Base-by-base conservation (phyloP, 1,284 basidiomycete genomes). In the Trichosporon sp. region DNA sequence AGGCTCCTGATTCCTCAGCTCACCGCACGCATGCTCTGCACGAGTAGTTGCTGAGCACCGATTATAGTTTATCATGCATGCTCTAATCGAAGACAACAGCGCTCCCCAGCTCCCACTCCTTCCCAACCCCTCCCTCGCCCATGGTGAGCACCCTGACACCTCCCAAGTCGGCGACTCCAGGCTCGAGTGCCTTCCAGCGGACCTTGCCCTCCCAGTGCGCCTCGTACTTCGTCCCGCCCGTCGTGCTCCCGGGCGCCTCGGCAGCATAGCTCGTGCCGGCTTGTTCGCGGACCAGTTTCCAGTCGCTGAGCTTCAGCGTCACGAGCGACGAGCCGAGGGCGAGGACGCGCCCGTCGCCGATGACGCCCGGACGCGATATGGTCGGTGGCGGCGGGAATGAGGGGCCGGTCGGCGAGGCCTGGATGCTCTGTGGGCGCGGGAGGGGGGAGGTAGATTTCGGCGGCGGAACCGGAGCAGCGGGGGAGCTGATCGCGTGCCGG, bases 111-210 rank as follows among this genome's bases (percentile, higher is more conserved):
- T 79, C 78, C 79, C 79, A 81, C 71, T 82, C 81, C 37, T 70
- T 64, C 3, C 70, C 78, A 1, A 77, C 61, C 5, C 16, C 46
- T 21, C 63, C 65, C 21, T 56, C 40, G 26, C 67, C 71, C 19
- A 81, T 64, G 1, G 77, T 19, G 54, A 82, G 68, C 3, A 82
- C 74, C 12, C 81, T 74, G 38, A 79, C n/a, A 0, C 81, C 81
- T 19, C 81, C 81, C 0, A 83, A 70, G 35, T 73, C 76, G 0
- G 75, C 76, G n/a, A 80, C 66, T 0, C 81, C 81, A 21, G 78
- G 76, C 6, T 76, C 67, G 0, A 79, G 67, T 0, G 76, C 77
- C 7, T 81, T 61, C 68, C 78, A 82, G 5, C 73, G 63, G 54
- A 80, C 67, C 1, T 72, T 68, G n/a, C 77, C 67, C 32, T 76